These are phyloP conservation scores for Syzygium aqueum DNA, from an alignment of 345 rosid species.

Conservation along the genomic window DNA sequence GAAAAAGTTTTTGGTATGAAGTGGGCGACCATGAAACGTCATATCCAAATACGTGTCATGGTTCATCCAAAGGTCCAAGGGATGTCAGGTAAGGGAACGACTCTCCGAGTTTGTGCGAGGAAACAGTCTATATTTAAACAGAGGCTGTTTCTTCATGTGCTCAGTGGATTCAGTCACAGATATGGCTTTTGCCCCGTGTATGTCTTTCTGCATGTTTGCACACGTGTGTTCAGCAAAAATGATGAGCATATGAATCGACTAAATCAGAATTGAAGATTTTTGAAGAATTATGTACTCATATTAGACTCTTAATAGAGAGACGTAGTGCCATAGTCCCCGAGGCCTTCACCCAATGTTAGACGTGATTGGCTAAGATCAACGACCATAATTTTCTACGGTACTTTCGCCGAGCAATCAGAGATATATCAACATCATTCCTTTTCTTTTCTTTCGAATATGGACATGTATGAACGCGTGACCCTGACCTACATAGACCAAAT, in stretches of 20 bases:
- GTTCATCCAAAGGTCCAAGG: neutral
- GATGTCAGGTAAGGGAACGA: neutral
- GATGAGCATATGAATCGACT: neutral
- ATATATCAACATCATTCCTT: neutral
- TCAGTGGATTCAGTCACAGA: neutral
- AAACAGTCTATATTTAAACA: neutral
- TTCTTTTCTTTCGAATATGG: neutral
- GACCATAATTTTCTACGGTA: neutral
- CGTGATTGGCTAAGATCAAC: neutral
- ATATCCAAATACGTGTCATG: neutral
- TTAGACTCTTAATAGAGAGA: neutral
- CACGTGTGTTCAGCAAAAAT: too few relatives aligned
- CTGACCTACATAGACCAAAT: neutral
- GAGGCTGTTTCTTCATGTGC: neutral
- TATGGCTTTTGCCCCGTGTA: neutral
- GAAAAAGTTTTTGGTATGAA: neutral
- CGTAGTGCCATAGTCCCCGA: fast-evolving
- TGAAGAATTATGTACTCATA: neutral
- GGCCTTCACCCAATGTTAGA: neutral
- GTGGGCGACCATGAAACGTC: neutral
- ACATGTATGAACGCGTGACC: neutral
- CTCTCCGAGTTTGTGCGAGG: neutral
- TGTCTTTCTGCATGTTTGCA: too few relatives aligned
- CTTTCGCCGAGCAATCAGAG: neutral
- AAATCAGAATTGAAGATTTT: neutral